phyloP scores from a whole-genome alignment of 495 filamentous ascomycete genomes.

The Arthonia radiata region DNA sequence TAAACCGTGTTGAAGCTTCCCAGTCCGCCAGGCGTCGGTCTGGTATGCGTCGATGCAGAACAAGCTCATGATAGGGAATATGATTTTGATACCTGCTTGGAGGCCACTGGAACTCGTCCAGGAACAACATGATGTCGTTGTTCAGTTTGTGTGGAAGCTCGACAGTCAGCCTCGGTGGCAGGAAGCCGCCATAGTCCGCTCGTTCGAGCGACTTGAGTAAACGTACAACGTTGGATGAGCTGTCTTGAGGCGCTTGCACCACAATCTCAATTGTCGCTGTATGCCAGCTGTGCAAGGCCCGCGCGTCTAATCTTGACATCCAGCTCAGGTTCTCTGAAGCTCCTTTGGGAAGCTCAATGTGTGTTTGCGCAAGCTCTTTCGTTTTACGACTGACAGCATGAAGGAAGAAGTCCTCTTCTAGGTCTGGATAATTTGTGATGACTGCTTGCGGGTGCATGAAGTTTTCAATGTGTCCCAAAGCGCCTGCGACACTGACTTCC shows the following conservation, averaged over 20 bases:
- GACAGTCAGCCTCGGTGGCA: slow-evolving; percentile 45
- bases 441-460: slow-evolving; percentile 25
- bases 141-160: slow-evolving; percentile 51
- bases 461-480: slow-evolving; percentile 19
- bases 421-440: slow-evolving; percentile 19
- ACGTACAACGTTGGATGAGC: slow-evolving; percentile 45
- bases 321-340: slow-evolving; percentile 38
- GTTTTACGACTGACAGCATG: slow-evolving; percentile 13
- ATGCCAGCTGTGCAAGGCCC: slow-evolving; percentile 51
- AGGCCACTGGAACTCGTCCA: slow-evolving; percentile 40
- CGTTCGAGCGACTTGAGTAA: slow-evolving; percentile 44
- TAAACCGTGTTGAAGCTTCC: slow-evolving; percentile 39
- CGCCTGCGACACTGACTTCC: slow-evolving; percentile 21
- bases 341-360: slow-evolving; percentile 43
- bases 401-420: slow-evolving; percentile 27
- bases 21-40: slow-evolving; percentile 25
- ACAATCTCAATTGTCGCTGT: slow-evolving; percentile 47
- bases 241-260: slow-evolving; percentile 40
- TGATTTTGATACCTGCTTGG: slow-evolving; percentile 14
- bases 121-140: slow-evolving; percentile 27
- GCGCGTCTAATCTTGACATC: slow-evolving; percentile 50
- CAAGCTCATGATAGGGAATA: slow-evolving; percentile 18
- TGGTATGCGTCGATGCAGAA: slow-evolving; percentile 45
- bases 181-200: slow-evolving; percentile 45
- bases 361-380: slow-evolving; percentile 16